A percentile compares a stretch with the other conserved stretches of the same genome.
Evolutionary conservation across 1,284 basidiomycete genomes (phyloP).

Genomic region (Afroboletus lepidellus): DNA sequence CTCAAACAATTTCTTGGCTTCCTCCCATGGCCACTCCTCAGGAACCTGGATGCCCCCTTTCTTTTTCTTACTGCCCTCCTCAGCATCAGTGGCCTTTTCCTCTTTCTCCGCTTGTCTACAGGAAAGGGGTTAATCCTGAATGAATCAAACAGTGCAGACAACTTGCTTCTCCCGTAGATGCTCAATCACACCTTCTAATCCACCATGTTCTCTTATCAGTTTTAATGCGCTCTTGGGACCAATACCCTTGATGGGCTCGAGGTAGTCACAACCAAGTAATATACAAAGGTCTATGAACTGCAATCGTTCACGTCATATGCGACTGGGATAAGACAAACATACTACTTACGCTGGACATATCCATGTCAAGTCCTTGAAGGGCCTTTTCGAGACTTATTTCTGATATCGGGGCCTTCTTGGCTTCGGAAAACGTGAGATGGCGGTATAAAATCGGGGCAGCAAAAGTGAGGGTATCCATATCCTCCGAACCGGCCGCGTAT

Average conservation of each 20-base stretch:
- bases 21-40: conserved; percentile 95
- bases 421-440: conserved; percentile 98
- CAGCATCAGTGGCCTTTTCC: conserved; percentile 45
- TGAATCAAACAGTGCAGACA: not conserved
- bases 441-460: conserved; percentile 88
- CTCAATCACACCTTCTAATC: conserved; percentile 77
- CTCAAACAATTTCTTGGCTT: conserved; percentile 88
- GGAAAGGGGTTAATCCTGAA: conserved; percentile 1
- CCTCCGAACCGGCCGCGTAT: conserved; percentile 96
- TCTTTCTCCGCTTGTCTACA: conserved; percentile 51
- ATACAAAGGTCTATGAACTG: conserved; percentile 98
- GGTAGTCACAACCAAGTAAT: conserved; percentile 96
- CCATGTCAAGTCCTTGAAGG: conserved; percentile 87
- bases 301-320: conserved; percentile 7
- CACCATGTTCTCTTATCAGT: conserved; percentile 84
- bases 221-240: conserved; percentile 97
- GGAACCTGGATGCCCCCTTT: conserved; percentile 81
- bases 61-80: conserved; percentile 46
- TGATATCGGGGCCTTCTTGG: conserved; percentile 96
- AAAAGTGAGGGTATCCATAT: conserved; percentile 99
- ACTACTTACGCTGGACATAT: conserved; percentile 76
- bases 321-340: not conserved
- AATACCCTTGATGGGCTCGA: conserved; percentile 93
- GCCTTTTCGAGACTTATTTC: conserved; percentile 86
- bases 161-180: conserved; percentile 79